phyloP scores from a whole-genome alignment of 2,329 filamentous ascomycete genomes.

The Beauveria rudraprayagi region DNA sequence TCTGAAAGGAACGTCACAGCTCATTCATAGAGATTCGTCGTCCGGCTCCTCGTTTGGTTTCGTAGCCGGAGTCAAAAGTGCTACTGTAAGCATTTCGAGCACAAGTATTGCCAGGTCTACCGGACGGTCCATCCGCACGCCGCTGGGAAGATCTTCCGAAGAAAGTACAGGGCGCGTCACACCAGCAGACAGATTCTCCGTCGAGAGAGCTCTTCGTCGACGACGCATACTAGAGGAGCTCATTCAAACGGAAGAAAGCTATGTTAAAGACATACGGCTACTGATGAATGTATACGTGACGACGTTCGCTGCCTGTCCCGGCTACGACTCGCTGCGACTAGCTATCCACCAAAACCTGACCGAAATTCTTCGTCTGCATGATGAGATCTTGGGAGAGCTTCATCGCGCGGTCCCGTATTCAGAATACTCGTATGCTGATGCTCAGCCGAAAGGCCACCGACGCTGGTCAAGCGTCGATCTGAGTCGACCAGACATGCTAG shows the following conservation, averaged over 20 bases:
- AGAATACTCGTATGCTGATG: constrained; percentile 45
- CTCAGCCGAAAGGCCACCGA: constrained; percentile 27
- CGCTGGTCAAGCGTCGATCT: constrained; percentile 42
- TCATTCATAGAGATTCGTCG: constrained; percentile 48
- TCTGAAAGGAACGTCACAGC: not conserved
- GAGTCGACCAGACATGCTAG: constrained; percentile 42
- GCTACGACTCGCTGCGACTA: constrained; percentile 50
- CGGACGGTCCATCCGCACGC: constrained; percentile 5
- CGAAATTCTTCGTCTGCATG: constrained; percentile 75
- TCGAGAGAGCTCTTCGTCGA: constrained; percentile 64
- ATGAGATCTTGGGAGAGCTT: constrained; percentile 68
- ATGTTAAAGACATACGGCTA: constrained; percentile 80
- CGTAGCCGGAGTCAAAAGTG: constrained; percentile 72
- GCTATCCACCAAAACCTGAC: constrained; percentile 74
- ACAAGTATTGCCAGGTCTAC: constrained; percentile 17
- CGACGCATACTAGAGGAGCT: constrained; percentile 78
- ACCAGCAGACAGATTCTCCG: constrained; percentile 32
- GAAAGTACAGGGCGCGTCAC: constrained; percentile 55
- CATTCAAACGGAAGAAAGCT: constrained; percentile 77
- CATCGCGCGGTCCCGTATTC: constrained; percentile 63
- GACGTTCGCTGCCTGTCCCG: constrained; percentile 63
- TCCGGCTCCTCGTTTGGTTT: constrained; percentile 72
- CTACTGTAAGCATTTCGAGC: constrained; percentile 68
- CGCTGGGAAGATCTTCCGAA: constrained; percentile 45
- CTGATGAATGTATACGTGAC: constrained; percentile 78